Evolutionary conservation across 331 rosid genomes (phyloP).

Genomic region (Dryas integrifolia): DNA sequence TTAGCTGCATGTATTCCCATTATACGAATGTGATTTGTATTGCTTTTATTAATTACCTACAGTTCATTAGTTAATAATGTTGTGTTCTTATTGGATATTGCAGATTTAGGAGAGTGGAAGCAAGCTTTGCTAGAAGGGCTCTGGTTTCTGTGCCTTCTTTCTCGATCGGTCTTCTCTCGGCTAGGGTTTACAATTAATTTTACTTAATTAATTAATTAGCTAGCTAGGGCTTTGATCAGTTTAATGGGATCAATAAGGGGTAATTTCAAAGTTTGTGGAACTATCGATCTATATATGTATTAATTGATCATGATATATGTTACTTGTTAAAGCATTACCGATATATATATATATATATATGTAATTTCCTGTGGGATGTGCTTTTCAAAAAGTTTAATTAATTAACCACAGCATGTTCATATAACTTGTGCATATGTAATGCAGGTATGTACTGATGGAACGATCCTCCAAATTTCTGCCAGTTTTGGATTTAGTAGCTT

Average conservation of each 20-base stretch:
- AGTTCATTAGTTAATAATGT: too few relatives aligned
- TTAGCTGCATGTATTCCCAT: too few relatives aligned
- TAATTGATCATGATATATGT: constrained; percentile 5
- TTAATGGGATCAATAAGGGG: neutral
- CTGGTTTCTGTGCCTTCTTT: constrained; percentile 22
- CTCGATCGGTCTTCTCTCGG: constrained; percentile 4
- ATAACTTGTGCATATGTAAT: neutral
- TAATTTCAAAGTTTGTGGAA: constrained; percentile 24
- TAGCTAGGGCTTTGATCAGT: neutral
- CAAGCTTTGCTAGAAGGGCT: constrained; percentile 9
- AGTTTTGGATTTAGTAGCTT: constrained; percentile 35
- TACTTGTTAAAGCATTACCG: constrained; percentile 6
- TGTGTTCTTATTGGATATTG: constrained; percentile 22
- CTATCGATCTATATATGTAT: constrained; percentile 22
- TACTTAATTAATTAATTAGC: too few relatives aligned
- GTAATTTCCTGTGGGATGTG: neutral
- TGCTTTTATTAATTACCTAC: too few relatives aligned
- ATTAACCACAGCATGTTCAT: neutral
- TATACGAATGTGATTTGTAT: too few relatives aligned
- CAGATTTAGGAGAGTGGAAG: constrained; percentile 58
- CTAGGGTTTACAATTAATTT: neutral
- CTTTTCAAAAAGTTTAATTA: neutral
- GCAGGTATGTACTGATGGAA: neutral
- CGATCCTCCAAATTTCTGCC: constrained; percentile 32
- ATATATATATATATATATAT: neutral